Conservation (phyloP, 495 filamentous ascomycete species). For the Xylaria cubensis region DNA sequence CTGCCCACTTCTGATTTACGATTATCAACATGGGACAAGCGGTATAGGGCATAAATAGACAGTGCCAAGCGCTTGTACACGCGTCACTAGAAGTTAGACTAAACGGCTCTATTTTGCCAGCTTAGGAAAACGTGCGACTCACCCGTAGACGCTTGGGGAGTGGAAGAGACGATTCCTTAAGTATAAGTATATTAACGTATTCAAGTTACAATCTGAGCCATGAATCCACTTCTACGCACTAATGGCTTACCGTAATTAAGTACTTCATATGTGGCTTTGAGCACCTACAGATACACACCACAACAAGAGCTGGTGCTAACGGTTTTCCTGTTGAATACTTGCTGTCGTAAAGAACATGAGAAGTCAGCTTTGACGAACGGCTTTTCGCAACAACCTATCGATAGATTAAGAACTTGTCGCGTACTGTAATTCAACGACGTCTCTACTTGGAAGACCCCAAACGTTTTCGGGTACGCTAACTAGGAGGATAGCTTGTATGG, state of each 20-base stretch:
- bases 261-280: background rate
- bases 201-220: background rate
- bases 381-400: background rate
- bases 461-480: background rate
- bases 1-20: background rate
- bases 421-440: background rate
- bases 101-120: background rate
- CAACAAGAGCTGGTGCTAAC: background rate
- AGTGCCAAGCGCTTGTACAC: background rate
- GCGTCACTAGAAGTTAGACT: background rate
- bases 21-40: conserved; percentile 2
- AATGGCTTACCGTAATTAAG: background rate
- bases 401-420: background rate
- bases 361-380: background rate
- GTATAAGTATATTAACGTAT: background rate
- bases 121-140: conserved; percentile 1
- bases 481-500: background rate
- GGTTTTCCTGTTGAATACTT: background rate
- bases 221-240: background rate
- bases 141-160: background rate
- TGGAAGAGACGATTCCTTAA: background rate
- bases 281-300: background rate
- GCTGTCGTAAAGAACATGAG: background rate
- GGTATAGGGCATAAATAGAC: background rate
- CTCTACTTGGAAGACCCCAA: background rate